Evolutionary conservation across 2,329 filamentous ascomycete genomes (phyloP).

Genomic region (Microdochium trichocladiopsis): DNA sequence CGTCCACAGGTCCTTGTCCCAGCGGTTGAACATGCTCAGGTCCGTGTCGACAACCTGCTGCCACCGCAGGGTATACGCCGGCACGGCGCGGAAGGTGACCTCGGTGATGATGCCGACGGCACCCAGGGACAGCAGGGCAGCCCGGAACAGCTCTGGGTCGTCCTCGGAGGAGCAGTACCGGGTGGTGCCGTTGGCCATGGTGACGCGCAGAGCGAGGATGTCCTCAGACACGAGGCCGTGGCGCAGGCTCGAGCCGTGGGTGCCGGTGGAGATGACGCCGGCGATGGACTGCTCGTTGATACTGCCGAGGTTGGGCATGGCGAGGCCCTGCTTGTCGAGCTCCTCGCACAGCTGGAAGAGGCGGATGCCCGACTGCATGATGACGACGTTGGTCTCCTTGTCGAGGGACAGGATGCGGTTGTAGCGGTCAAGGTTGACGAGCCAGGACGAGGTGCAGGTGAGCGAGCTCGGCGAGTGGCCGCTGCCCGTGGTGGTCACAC

Average conservation of each 20-base stretch:
- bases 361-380: constrained; percentile 83
- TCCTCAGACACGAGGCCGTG: constrained; percentile 83
- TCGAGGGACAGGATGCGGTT: constrained; percentile 67
- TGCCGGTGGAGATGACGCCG: constrained; percentile 87
- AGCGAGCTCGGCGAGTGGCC: constrained; percentile 88
- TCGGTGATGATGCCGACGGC: constrained; percentile 88
- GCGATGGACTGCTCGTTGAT: constrained; percentile 93
- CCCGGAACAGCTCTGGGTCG: constrained; percentile 77
- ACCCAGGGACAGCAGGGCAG: constrained; percentile 79
- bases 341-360: constrained; percentile 66
- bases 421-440: constrained; percentile 86
- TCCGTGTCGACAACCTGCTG: constrained; percentile 71
- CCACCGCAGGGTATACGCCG: constrained; percentile 82
- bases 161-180: constrained; percentile 62
- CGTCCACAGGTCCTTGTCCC: constrained; percentile 73
- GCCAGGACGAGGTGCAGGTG: constrained; percentile 90
- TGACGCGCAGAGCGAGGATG: constrained; percentile 68
- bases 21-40: constrained; percentile 58
- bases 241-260: constrained; percentile 78
- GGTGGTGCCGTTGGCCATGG: constrained; percentile 72
- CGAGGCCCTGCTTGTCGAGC: constrained; percentile 69
- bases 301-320: constrained; percentile 86
- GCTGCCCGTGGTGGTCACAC: constrained; percentile 80
- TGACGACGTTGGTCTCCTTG: constrained; percentile 55
- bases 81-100: constrained; percentile 75